Evolutionary conservation across 805 yeast species (phyloP).

Genomic region (Yarrowia keelungensis): DNA sequence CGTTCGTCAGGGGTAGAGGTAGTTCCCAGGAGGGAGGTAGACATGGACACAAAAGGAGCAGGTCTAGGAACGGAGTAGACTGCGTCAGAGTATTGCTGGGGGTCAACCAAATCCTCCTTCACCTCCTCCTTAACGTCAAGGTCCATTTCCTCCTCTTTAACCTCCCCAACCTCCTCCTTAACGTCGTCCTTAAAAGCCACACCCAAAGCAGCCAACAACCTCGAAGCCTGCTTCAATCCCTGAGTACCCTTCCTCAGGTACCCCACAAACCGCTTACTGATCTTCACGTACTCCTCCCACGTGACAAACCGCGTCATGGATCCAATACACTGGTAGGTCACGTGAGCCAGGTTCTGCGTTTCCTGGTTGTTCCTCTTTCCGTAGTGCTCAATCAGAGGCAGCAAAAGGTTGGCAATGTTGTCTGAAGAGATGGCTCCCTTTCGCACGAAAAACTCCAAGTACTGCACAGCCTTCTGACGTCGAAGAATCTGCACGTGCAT

Average conservation of each 20-base stretch:
- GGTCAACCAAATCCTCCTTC: not conserved
- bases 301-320: constrained; percentile 62
- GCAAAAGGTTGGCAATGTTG: constrained; percentile 75
- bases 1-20: constrained; percentile 54
- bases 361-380: constrained; percentile 59
- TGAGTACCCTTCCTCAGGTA: constrained; percentile 56
- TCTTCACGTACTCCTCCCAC: constrained; percentile 82
- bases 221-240: constrained; percentile 62
- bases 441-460: constrained; percentile 59
- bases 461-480: constrained; percentile 81
- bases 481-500: constrained; percentile 84
- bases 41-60: not conserved
- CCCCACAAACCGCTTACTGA: constrained; percentile 70
- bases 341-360: constrained; percentile 51
- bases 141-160: constrained; percentile 35
- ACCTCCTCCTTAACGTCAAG: constrained; percentile 5
- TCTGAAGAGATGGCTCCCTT: constrained; percentile 55
- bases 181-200: constrained; percentile 43
- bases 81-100: constrained; percentile 39
- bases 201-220: constrained; percentile 51
- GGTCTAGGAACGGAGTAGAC: constrained; percentile 28
- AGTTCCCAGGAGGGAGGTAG: constrained; percentile 40
- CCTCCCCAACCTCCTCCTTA: constrained; percentile 39
- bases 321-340: constrained; percentile 67
- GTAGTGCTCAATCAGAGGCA: constrained; percentile 86